Percentiles rank a stretch among this genome's conserved stretches.
These are phyloP conservation scores for Elsinoe batatas DNA, from an alignment of 2,329 filamentous ascomycete genomes.

Conservation along the genomic window DNA sequence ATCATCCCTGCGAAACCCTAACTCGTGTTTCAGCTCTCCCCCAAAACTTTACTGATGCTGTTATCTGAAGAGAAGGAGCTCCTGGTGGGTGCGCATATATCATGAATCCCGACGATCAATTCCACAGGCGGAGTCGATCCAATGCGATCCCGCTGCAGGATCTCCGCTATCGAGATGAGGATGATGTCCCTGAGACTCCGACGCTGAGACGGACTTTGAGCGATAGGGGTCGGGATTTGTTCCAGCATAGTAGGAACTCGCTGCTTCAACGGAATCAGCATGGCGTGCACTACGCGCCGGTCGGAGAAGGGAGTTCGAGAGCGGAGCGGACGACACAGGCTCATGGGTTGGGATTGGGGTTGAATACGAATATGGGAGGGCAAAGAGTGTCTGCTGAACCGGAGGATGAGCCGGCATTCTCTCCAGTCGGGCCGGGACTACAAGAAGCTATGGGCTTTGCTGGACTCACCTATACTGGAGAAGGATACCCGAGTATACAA, in stretches of 20 bases:
- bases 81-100: constrained; percentile 6
- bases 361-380: not conserved
- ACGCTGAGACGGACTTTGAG: constrained; percentile 38
- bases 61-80: not conserved
- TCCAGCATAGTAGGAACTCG: constrained; percentile 32
- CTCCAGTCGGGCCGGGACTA: constrained; percentile 38
- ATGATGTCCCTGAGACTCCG: constrained; percentile 22
- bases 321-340: constrained; percentile 25
- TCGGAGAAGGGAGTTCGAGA: constrained; percentile 44
- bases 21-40: constrained; percentile 2
- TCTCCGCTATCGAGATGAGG: constrained; percentile 29
- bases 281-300: constrained; percentile 42
- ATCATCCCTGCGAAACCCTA: not conserved
- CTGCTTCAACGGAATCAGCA: constrained; percentile 26
- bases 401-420: constrained; percentile 31
- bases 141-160: constrained; percentile 63
- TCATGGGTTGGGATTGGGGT: constrained; percentile 1
- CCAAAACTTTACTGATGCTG: constrained; percentile 6
- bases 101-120: constrained; percentile 42
- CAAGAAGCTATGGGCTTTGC: constrained; percentile 41
- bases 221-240: constrained; percentile 39
- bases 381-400: not conserved
- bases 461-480: constrained; percentile 35
- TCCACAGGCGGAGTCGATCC: constrained; percentile 38
- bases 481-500: constrained; percentile 21